Conservation (phyloP, 2,329 filamentous ascomycete species). For the Cercospora janseana region DNA sequence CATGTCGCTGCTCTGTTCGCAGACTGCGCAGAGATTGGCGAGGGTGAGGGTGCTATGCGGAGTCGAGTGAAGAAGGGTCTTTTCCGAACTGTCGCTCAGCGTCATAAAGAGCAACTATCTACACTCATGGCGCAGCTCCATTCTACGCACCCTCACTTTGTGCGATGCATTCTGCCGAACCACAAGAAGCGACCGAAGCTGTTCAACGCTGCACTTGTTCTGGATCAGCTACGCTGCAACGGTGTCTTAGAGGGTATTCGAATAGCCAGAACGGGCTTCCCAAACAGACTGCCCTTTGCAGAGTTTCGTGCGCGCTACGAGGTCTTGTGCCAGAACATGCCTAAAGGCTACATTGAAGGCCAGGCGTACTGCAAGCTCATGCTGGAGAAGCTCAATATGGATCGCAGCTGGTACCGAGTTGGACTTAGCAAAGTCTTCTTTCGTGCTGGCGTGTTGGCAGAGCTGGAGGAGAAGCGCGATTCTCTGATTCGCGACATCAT, state of each 20-base stretch:
- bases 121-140: constrained; percentile 91
- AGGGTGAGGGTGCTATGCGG: constrained; percentile 64
- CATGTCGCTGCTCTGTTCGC: constrained; percentile 82
- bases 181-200: constrained; percentile 96
- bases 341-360: constrained; percentile 86
- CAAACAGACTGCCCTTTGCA: constrained; percentile 84
- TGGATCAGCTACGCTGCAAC: constrained; percentile 97
- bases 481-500: constrained; percentile 91
- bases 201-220: constrained; percentile 84
- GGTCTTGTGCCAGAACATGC: constrained; percentile 84
- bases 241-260: constrained; percentile 98
- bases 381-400: constrained; percentile 82
- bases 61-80: constrained; percentile 94
- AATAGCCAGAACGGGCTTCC: constrained; percentile 94
- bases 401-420: constrained; percentile 83
- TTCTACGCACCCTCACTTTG: constrained; percentile 96
- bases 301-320: constrained; percentile 97
- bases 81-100: constrained; percentile 92
- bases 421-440: constrained; percentile 98
- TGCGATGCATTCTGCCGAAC: constrained; percentile 95
- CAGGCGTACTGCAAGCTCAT: constrained; percentile 82
- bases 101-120: constrained; percentile 98
- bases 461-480: constrained; percentile 94
- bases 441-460: constrained; percentile 89
- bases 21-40: constrained; percentile 81